phyloP scores from a whole-genome alignment of 345 rosid species.

The Euphorbia pulcherrima region DNA sequence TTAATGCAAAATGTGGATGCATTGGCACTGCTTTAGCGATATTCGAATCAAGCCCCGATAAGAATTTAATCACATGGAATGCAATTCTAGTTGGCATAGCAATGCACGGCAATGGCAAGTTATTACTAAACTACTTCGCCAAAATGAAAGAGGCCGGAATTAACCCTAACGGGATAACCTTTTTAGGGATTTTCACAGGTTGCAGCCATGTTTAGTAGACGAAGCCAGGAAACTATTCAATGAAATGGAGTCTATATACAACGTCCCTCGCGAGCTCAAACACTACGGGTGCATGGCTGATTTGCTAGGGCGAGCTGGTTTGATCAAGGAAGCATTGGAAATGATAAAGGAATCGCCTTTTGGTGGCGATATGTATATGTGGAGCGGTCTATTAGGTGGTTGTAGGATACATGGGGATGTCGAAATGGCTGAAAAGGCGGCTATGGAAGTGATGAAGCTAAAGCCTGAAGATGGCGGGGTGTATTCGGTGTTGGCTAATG shows the following conservation, averaged over 20 bases:
- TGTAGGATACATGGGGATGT: slow-evolving; percentile 69
- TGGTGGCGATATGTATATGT: slow-evolving; percentile 50
- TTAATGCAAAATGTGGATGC: slow-evolving; percentile 65
- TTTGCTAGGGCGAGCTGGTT: slow-evolving; percentile 65
- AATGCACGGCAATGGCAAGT: slow-evolving; percentile 53
- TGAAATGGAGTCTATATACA: slow-evolving; percentile 45
- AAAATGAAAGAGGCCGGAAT: slow-evolving; percentile 47
- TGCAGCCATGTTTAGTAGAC: slow-evolving; percentile 67
- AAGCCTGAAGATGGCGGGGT: slow-evolving; percentile 78
- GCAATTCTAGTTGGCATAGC: slow-evolving; percentile 69
- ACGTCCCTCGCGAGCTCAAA: slow-evolving; percentile 47
- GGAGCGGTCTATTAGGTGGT: slow-evolving; percentile 79
- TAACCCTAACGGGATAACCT: slow-evolving; percentile 53
- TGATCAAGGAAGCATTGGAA: slow-evolving; percentile 56
- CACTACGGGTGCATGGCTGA: slow-evolving; percentile 80
- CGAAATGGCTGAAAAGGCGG: slow-evolving; percentile 62
- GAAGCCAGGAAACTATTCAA: slow-evolving; percentile 57
- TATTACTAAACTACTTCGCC: slow-evolving; percentile 42
- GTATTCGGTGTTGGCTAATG: slow-evolving; percentile 57
- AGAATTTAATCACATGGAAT: slow-evolving; percentile 56
- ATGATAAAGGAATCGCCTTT: slow-evolving; percentile 54
- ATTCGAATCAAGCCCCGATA: slow-evolving; percentile 42
- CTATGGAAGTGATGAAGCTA: slow-evolving; percentile 50
- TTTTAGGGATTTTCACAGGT: slow-evolving; percentile 59
- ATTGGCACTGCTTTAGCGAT: slow-evolving; percentile 41